phyloP scores from a whole-genome alignment of 2,329 filamentous ascomycete species.

The Hypoxylon sp. region DNA sequence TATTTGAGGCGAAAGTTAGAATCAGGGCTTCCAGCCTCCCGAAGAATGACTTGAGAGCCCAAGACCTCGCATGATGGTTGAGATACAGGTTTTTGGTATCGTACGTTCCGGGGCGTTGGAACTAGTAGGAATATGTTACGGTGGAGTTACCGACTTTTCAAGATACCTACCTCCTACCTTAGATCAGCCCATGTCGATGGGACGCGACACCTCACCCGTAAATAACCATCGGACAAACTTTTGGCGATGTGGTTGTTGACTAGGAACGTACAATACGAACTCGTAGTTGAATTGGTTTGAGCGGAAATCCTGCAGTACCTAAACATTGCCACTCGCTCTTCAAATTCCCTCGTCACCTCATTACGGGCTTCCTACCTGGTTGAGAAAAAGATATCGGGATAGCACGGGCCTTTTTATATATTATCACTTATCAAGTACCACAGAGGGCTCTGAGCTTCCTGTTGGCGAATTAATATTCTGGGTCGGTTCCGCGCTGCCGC shows the following conservation, averaged over 20 bases:
- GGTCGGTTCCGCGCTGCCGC: constrained; percentile 39
- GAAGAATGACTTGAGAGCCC: constrained; percentile 32
- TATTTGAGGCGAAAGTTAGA: constrained; percentile 17
- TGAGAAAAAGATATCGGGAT: constrained; percentile 34
- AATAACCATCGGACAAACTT: constrained; percentile 30
- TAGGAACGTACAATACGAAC: constrained; percentile 3
- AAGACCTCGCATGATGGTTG: constrained; percentile 37
- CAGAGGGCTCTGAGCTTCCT: constrained; percentile 30
- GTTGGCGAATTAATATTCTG: constrained; percentile 35
- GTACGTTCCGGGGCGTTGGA: constrained; percentile 43
- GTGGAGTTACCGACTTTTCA: constrained; percentile 28
- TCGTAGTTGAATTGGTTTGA: constrained; percentile 21
- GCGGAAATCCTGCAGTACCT: constrained; percentile 9
- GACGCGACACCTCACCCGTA: constrained; percentile 16
- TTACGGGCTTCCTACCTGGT: constrained; percentile 38
- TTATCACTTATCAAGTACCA: constrained; percentile 43
- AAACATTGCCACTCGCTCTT: constrained; percentile 34
- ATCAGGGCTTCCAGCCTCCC: constrained; percentile 28
- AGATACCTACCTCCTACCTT: too few relatives aligned
- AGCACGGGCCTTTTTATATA: constrained; percentile 41
- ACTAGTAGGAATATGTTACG: constrained; percentile 33
- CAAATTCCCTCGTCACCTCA: constrained; percentile 40
- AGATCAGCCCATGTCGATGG: constrained; percentile 34
- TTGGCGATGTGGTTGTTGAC: constrained; percentile 23
- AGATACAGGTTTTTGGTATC: constrained; percentile 29